Base-by-base conservation (phyloP, 2,329 filamentous ascomycete species). In the Knufia petricola region DNA sequence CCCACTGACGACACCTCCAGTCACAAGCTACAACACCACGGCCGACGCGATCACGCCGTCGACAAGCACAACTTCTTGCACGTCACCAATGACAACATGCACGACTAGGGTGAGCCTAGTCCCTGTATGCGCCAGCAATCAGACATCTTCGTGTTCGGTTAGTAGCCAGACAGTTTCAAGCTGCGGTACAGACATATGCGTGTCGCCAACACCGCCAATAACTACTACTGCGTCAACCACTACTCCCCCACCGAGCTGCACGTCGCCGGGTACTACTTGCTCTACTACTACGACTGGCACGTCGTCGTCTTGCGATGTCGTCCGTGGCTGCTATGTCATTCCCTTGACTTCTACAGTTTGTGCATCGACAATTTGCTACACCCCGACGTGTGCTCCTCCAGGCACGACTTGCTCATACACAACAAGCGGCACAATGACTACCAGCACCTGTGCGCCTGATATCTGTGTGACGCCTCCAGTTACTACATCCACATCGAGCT, bases 51-150 rank as follows among this genome's bases (percentile, higher is more conserved):
- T 4, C 9, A 23, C 13, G 37, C 21, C 24, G 32, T 13, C 9
- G 3, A 6, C 9, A 17, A 44, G 15, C 41, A 31, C 41, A 19
- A 32, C 28, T 9, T 24, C 26, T 17, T 44, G 41, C 28, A 44
- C 28, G 7, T 32, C 41, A 30, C 41, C 41, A 30, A 32, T 32
- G 41, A 32, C 41, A 31, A 44, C 24, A 44, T 31, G 15, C 24
- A 4, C 15, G 21, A 40, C n/a, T n/a, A 40, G 7, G 37, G 9
- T 40, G 3, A 40, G 19, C 37, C 19, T 13, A 3, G 15, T 19
- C 37, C 19, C 37, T 20, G 21, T 9, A 4, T 40, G 37, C n/a
- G 10, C 3, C 21, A 21, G 19, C 10, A 17, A 17, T 40, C 37
- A 40, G n/a, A 19, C 7, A 15, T 8, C 15, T n/a, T 13, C 13